phyloP scores from a whole-genome alignment of 2,329 filamentous ascomycete species.

The Neofusicoccum laricinum region DNA sequence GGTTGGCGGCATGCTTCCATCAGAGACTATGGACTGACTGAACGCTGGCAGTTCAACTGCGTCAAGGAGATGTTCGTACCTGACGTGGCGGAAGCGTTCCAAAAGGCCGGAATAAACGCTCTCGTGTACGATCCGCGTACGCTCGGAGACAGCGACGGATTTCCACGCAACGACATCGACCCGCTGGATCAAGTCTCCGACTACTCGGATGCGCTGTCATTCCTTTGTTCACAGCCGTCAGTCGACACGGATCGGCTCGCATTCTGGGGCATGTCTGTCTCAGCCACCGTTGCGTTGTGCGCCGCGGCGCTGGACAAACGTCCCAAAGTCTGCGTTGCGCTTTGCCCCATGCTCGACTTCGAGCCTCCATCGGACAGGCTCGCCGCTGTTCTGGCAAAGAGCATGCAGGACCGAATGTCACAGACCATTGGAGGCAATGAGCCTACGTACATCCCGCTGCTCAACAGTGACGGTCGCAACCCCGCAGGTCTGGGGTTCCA shows the following conservation, averaged over 20 bases:
- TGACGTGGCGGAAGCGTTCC: slow-evolving; percentile 33
- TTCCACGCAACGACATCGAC: slow-evolving; percentile 38
- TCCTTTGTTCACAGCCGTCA: slow-evolving; percentile 23
- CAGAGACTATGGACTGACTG: too few relatives aligned
- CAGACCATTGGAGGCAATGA: slow-evolving; percentile 36
- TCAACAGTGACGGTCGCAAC: slow-evolving; percentile 38
- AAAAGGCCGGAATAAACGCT: slow-evolving; percentile 33
- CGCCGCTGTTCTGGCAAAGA: slow-evolving; percentile 27
- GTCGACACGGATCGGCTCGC: slow-evolving; percentile 32
- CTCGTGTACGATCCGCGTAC: slow-evolving; percentile 38
- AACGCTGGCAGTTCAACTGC: too few relatives aligned
- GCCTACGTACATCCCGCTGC: slow-evolving; percentile 36
- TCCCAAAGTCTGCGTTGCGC: slow-evolving; percentile 24
- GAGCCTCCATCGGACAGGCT: slow-evolving; percentile 17
- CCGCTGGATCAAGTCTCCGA: slow-evolving; percentile 33
- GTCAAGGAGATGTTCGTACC: slow-evolving; percentile 34
- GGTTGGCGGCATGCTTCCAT: too few relatives aligned
- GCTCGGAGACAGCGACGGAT: slow-evolving; percentile 38
- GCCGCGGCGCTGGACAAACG: slow-evolving; percentile 33
- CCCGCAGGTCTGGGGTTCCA: slow-evolving; percentile 27
- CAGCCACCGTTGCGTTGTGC: slow-evolving; percentile 24
- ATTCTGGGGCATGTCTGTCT: slow-evolving; percentile 40
- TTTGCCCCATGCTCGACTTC: slow-evolving; percentile 23
- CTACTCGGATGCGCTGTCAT: slow-evolving; percentile 37
- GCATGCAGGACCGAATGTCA: slow-evolving; percentile 39